Base-by-base conservation (phyloP, 495 filamentous ascomycete genomes). In the Thermothielavioides terrestris region DNA sequence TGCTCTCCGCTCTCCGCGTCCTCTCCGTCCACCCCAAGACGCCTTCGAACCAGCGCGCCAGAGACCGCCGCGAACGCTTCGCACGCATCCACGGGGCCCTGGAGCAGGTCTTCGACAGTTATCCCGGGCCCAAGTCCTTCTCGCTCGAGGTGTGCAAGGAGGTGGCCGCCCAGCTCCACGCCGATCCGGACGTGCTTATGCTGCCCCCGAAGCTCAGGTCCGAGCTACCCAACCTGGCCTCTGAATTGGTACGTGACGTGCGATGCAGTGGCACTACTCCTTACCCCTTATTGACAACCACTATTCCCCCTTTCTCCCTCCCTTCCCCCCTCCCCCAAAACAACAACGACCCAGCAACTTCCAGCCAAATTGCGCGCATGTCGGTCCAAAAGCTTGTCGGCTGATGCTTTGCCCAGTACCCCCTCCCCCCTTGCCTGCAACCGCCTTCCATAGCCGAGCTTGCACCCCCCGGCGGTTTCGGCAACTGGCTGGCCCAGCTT, bases 11-110 rank as follows among this genome's bases (percentile, higher is more conserved):
- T 9, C 61, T 69, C 1, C 62, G 66, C 14, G 50, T 69, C 37
- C 53, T 69, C 14, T 46, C 59, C 4, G 56, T 68, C 32, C 66
- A 69, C 47, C 66, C 66, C 12, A 69, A 65, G 51, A 46, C 62
- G 1, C 61, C 65, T 4, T 26, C 56, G 6, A 52, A 53, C 48
- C 51, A 58, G 28, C 43, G 59, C 12, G 47, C 59, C 9, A 52
- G 34, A 20, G 56, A 56, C 12, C 60, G 66, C 3, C 54, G 63
- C 18, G 66, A 67, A 14, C 57, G 66, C 35, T 69, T 69, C 46
- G 50, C 57, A 6, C 63, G 63, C 8, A 50, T 69, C 15, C 59
- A 69, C 48, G 51, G 59, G 14, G 46, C 58, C 23, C 37, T 69
- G 11, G 64, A 68, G 48, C 56, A 56, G 17, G 47, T 69, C 1